These are phyloP conservation scores for Acacia acuminata DNA, from an alignment of 306 rosid genomes.

Conservation along the genomic window DNA sequence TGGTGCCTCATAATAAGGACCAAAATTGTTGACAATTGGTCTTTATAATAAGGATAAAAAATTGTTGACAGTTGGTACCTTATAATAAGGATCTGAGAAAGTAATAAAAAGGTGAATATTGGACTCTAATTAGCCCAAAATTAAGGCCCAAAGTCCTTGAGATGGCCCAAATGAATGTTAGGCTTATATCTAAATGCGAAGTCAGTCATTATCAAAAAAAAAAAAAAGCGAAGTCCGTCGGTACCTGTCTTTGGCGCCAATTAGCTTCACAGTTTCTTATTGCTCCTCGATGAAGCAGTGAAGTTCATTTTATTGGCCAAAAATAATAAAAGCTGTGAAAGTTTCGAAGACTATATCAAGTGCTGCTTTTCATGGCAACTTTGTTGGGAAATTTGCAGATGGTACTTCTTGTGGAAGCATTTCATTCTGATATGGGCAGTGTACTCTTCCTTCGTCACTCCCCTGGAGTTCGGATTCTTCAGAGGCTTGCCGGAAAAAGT, in stretches of 20 bases:
- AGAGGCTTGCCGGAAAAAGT: conserved; percentile 59
- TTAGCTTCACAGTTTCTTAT: background rate
- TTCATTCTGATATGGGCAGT: conserved; percentile 68
- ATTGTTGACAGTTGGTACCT: too few relatives aligned
- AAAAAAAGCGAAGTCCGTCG: background rate
- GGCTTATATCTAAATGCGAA: background rate
- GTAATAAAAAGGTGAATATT: background rate
- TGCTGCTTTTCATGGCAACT: too few relatives aligned
- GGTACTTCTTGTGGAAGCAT: conserved; percentile 60
- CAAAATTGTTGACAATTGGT: too few relatives aligned
- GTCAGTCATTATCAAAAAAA: too few relatives aligned
- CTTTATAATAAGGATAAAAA: too few relatives aligned
- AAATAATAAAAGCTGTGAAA: too few relatives aligned
- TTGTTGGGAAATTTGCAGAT: conserved; percentile 43
- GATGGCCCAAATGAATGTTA: background rate
- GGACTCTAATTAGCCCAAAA: background rate
- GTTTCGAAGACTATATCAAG: too few relatives aligned
- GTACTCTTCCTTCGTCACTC: conserved; percentile 76
- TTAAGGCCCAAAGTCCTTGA: background rate
- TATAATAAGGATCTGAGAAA: too few relatives aligned
- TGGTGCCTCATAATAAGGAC: too few relatives aligned
- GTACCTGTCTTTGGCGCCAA: background rate
- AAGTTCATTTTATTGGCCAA: too few relatives aligned
- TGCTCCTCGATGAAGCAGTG: too few relatives aligned
- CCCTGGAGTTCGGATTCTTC: conserved; percentile 75